These are phyloP conservation scores for Rhizomucor pusillus DNA, from an alignment of 371 early-diverging fungal genomes.

Conservation along the genomic window DNA sequence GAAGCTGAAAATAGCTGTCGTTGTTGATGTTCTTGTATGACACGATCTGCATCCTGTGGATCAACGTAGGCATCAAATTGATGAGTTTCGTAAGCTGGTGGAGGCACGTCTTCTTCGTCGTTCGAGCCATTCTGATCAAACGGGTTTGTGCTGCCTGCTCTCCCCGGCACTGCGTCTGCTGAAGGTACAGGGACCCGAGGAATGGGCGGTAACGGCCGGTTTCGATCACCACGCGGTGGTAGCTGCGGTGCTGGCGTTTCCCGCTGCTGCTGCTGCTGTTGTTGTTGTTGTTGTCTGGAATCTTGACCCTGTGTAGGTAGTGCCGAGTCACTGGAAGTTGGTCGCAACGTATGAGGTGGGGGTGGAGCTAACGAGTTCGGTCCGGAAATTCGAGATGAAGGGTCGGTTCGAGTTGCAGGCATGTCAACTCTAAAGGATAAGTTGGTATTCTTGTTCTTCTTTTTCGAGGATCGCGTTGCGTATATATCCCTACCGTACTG, in stretches of 20 bases:
- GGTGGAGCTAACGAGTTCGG: neutral
- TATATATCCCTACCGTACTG: neutral
- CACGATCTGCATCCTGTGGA: constrained; percentile 11
- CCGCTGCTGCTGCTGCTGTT: neutral
- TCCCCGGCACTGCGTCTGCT: too few species aligned
- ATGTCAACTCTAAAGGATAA: too few species aligned
- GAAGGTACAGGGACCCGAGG: too few species aligned
- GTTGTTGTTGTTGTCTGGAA: neutral
- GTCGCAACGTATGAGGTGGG: neutral
- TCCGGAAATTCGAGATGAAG: too few species aligned
- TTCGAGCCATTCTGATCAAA: neutral
- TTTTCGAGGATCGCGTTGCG: too few species aligned
- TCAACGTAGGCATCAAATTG: constrained; percentile 12
- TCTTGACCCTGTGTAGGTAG: too few species aligned
- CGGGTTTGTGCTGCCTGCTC: too few species aligned
- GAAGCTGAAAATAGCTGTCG: too few species aligned
- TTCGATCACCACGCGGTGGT: neutral
- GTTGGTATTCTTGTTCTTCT: too few species aligned
- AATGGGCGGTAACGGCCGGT: neutral
- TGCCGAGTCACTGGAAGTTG: too few species aligned
- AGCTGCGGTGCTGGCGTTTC: neutral
- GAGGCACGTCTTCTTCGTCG: constrained; percentile 2
- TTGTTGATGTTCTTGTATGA: neutral
- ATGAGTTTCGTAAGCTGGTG: constrained; percentile 17
- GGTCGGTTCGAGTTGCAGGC: too few species aligned